Conservation (phyloP, 805 yeast genomes). For the Candida takata region DNA sequence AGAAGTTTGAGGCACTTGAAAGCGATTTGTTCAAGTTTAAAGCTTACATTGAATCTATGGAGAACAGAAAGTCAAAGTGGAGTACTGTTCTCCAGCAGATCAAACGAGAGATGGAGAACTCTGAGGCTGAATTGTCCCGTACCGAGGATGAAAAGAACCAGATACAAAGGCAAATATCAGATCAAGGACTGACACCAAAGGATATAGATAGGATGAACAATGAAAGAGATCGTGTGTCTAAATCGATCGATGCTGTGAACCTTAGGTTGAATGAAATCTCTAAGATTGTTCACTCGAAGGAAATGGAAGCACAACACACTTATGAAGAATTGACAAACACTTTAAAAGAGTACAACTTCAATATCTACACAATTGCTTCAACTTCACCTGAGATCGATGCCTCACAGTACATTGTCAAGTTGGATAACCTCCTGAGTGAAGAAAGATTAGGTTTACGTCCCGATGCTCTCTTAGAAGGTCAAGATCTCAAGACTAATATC, state of each 20-base stretch:
- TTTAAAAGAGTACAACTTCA: slow-evolving; percentile 49
- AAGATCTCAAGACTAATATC: slow-evolving; percentile 30
- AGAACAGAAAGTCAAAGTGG: slow-evolving; percentile 62
- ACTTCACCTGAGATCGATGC: slow-evolving; percentile 22
- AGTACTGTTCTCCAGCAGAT: slow-evolving; percentile 48
- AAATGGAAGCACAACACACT: slow-evolving; percentile 40
- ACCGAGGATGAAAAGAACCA: slow-evolving; percentile 36
- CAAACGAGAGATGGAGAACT: slow-evolving; percentile 41
- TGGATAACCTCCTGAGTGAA: slow-evolving; percentile 34
- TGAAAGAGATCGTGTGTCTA: slow-evolving; percentile 54
- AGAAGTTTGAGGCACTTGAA: slow-evolving; percentile 56
- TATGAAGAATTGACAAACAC: slow-evolving; percentile 45
- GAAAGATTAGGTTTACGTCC: slow-evolving; percentile 40
- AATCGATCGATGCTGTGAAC: slow-evolving; percentile 41
- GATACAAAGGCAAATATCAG: slow-evolving; percentile 37
- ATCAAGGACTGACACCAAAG: slow-evolving; percentile 52
- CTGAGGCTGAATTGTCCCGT: slow-evolving; percentile 35
- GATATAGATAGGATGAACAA: slow-evolving; percentile 57
- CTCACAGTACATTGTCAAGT: slow-evolving; percentile 33
- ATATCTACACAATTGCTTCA: slow-evolving; percentile 42
- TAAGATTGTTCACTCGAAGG: slow-evolving; percentile 41
- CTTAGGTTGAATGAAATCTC: slow-evolving; percentile 39
- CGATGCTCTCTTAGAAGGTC: slow-evolving; percentile 31
- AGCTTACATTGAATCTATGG: slow-evolving; percentile 64
- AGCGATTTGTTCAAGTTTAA: slow-evolving; percentile 64